Percentiles rank a stretch among this genome's conserved stretches.
Evolutionary conservation across 352 stramenopile genomes (phyloP).

Genomic region (Elongisporangium undulatum): DNA sequence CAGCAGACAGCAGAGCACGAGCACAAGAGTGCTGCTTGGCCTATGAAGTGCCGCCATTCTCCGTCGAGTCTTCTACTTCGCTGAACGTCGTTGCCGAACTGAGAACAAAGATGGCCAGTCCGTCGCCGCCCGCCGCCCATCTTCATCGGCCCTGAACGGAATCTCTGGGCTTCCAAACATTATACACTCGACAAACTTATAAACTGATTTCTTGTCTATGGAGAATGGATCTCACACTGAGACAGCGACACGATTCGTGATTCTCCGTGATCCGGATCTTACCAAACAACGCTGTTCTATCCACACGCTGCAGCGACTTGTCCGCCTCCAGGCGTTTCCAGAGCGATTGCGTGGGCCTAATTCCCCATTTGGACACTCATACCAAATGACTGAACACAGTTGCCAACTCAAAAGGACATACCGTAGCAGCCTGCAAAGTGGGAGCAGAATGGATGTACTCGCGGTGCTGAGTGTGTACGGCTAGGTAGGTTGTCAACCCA

Average conservation of each 20-base stretch:
- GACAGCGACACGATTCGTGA: not conserved
- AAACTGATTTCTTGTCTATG: not conserved
- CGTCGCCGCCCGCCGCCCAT: not conserved
- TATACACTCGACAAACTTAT: not conserved
- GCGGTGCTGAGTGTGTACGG: too few relatives aligned
- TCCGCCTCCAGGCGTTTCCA: too few relatives aligned
- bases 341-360: too few relatives aligned
- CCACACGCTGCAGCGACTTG: too few relatives aligned
- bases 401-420: too few relatives aligned
- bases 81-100: not conserved
- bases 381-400: too few relatives aligned
- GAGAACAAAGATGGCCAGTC: not conserved
- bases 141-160: not conserved
- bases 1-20: not conserved
- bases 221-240: too few relatives aligned
- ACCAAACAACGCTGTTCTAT: too few relatives aligned
- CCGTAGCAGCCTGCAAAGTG: too few relatives aligned
- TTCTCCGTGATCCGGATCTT: too few relatives aligned
- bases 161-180: not conserved
- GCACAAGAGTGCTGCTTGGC: not conserved
- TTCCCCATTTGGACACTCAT: too few relatives aligned
- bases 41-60: not conserved
- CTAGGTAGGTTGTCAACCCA: not conserved
- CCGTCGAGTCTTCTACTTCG: not conserved
- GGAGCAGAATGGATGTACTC: too few relatives aligned